Conservation (phyloP, 306 rosid genomes). For the Acacia acuminata region DNA sequence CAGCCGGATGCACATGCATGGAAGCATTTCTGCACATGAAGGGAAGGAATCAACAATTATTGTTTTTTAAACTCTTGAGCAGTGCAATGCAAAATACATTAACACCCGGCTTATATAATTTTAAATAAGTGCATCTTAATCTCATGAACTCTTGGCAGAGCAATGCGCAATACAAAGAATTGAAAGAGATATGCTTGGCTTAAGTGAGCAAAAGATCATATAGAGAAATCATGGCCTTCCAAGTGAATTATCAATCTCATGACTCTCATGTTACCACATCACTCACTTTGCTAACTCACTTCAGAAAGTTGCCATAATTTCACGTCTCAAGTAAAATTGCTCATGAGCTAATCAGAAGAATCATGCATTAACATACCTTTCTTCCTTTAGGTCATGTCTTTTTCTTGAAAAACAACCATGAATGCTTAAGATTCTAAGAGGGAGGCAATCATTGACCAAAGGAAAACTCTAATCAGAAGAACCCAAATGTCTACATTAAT, state of each 20-base stretch:
- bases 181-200: neutral
- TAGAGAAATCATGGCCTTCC: neutral
- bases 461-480: neutral
- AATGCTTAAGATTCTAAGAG: neutral
- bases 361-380: neutral
- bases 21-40: constrained; percentile 72
- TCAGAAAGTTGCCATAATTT: neutral
- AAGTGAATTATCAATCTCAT: neutral
- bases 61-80: neutral
- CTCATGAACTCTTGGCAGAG: neutral
- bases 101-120: neutral
- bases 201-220: neutral
- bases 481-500: neutral
- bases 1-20: constrained; percentile 92
- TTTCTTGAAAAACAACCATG: neutral
- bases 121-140: neutral
- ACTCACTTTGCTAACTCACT: neutral
- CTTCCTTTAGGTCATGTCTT: neutral
- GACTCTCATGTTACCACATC: neutral
- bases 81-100: neutral
- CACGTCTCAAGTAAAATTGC: neutral
- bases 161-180: neutral
- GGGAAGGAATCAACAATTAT: constrained; percentile 36
- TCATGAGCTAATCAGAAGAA: neutral
- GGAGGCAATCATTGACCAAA: neutral